phyloP scores from a whole-genome alignment of 352 stramenopile genomes.

The Pythium rishiriense region DNA sequence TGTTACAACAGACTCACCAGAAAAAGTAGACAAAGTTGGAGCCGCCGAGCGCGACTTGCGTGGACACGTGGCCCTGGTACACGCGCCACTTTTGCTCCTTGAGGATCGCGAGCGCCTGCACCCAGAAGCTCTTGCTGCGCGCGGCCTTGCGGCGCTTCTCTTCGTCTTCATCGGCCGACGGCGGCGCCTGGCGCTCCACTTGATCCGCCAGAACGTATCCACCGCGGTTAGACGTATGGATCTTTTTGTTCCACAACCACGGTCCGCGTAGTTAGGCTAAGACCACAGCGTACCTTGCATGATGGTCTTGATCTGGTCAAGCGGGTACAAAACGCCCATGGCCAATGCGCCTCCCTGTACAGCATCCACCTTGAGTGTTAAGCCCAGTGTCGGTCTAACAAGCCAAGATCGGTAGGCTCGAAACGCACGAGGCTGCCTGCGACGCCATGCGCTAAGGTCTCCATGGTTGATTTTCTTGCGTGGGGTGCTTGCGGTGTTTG shows the following conservation, averaged over 20 bases:
- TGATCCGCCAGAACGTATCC: background rate
- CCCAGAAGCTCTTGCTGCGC: conserved; percentile 38
- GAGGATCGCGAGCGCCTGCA: conserved; percentile 51
- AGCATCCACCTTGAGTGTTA: too few species aligned
- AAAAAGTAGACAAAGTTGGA: conserved; percentile 92
- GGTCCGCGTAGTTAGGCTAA: background rate
- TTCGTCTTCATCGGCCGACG: conserved; percentile 10
- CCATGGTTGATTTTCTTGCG: conserved; percentile 36
- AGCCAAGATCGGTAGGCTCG: background rate
- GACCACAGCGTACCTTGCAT: conserved; percentile 58
- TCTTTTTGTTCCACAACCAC: background rate
- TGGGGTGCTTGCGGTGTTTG: conserved; percentile 10
- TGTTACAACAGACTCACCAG: conserved; percentile 41
- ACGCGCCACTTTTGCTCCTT: conserved; percentile 68
- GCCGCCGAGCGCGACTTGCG: conserved; percentile 67
- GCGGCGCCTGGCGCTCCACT: conserved; percentile 26
- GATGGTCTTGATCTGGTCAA: conserved; percentile 87
- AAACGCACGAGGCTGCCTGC: conserved; percentile 55
- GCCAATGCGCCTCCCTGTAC: conserved; percentile 64
- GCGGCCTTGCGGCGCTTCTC: conserved; percentile 18
- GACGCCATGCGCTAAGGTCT: conserved; percentile 67
- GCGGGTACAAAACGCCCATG: conserved; percentile 80
- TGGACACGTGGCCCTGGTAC: conserved; percentile 78
- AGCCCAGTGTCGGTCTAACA: too few species aligned
- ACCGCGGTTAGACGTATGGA: background rate